Base-by-base conservation (phyloP, 2,329 filamentous ascomycete species). In the Byssoonygena ceratinophila region DNA sequence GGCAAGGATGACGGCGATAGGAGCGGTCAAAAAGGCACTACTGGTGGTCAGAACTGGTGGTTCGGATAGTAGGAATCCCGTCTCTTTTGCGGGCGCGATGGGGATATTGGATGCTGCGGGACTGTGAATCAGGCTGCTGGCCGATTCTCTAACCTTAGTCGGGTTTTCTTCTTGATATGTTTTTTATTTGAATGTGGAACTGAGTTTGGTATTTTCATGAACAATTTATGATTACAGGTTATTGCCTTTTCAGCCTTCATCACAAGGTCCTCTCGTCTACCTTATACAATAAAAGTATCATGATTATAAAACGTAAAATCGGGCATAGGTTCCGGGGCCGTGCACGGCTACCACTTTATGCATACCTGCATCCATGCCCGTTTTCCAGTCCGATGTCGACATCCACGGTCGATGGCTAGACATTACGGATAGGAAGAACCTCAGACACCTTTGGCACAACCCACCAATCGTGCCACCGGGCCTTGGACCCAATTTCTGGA, bases 401-500 rank as follows among this genome's bases (percentile, higher is more conserved):
- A 9, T 11, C 23, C 20, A 2, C 8, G 11, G 37, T 43, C n/a
- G 31, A 14, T 14, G 29, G 9, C 18, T 40, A 37, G n/a, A 5
- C 22, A 22, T 31, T 14, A 2, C 55, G 46, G 1, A 55, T 23
- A 11, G 57, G 51, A 29, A 57, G 32, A 4, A 54, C 44, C 34
- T 59, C 57, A n/a, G 52, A 56, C 8, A 73, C 59, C 53, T 69
- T 67, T 9, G 71, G 71, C 12, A 73, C 71, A 39, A 62, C 61
- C 71, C 71, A 74, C 66, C 68, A 71, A 58, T 69, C 64, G 63
- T 73, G 71, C 66, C 68, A 73, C 32, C 68, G 66, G n/a, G 59
- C 59, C 52, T 70, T 69, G 1, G 64, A 65, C 2, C 69, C 70
- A 23, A 63, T 55, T 34, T 66, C 65, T 2, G 70, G 68, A 36